Base-by-base conservation (phyloP, 768 basidiomycete genomes). In the Leucocoprinus leucothites region DNA sequence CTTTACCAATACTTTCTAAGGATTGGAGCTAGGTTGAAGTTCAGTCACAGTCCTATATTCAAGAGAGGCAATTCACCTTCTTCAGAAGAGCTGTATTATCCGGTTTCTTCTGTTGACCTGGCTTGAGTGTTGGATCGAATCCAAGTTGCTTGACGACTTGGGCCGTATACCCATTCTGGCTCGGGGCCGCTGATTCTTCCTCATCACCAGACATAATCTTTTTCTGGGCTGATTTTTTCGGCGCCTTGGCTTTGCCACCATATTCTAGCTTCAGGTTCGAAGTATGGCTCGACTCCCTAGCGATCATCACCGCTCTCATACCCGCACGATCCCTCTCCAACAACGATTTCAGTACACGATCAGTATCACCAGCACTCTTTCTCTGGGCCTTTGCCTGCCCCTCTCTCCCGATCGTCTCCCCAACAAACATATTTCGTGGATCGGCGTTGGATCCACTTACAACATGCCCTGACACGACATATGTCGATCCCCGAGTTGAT, bases 381-480 rank as follows among this genome's bases (percentile, higher is more conserved):
- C 92, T 80, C 59, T 84, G 84, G 4, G 87, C 84, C 63, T 79
- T 87, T 18, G 87, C 88, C 62, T 93, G 89, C 1, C 87, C 86
- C 51, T 87, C 87, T 16, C 94, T 76, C 0, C 93, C 93, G 36
- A 94, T 74, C 55, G 74, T 84, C 69, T 96, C 94, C 0, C 77
- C 65, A 2, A 85, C 64, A 58, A 81, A 86, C 60, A 88, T 61
- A 14, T 76, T 73, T 40, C 68, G 63, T 13, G 71, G 64, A 51
- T 75, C 75, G 2, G 65, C 56, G 26, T 64, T 65, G 1, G 71
- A 65, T 18, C 78, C 82, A 28, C 80, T 76, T 9, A 94, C 78
- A 51, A 92, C 74, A 56, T 91, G 89, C 2, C 93, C 91, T 0
- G 85, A 85, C 19, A 95, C 77, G 42, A 96, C 76, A 63, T 96